Percentiles rank a stretch among this genome's conserved stretches.
phyloP scores from a whole-genome alignment of 2,329 filamentous ascomycete genomes.

The Fusarium nanum region DNA sequence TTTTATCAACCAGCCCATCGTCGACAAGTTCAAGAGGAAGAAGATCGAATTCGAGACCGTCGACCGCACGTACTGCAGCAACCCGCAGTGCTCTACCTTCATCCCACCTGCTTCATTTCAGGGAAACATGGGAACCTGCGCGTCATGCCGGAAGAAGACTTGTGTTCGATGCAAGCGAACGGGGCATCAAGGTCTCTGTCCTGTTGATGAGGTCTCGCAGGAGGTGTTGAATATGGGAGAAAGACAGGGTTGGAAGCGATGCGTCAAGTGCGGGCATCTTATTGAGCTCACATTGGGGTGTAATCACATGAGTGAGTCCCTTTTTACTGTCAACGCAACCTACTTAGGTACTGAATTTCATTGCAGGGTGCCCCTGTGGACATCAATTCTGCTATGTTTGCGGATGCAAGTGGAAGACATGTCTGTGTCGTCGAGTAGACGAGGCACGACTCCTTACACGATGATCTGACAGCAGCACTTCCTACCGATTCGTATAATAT shows the following conservation, averaged over 20 bases:
- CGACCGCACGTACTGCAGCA: not conserved
- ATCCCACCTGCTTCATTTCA: not conserved
- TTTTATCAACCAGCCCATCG: not conserved
- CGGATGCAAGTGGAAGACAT: slow-evolving; percentile 53
- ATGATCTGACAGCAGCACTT: no score
- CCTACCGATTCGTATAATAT: no score
- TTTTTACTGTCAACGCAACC: no score
- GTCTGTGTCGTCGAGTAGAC: not conserved
- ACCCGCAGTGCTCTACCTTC: not conserved
- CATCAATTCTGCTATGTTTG: slow-evolving; percentile 62
- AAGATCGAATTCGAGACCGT: not conserved
- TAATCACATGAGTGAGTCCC: not conserved
- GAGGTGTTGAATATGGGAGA: not conserved
- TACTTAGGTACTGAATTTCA: no score
- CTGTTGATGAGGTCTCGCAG: not conserved
- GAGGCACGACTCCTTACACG: not conserved
- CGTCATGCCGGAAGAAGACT: no score
- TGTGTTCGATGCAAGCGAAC: not conserved
- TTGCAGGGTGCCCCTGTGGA: slow-evolving; percentile 47
- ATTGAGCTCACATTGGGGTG: not conserved
- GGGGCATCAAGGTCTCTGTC: not conserved
- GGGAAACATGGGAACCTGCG: no score
- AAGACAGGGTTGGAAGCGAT: not conserved
- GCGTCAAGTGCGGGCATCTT: not conserved
- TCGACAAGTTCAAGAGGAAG: not conserved